Evolutionary conservation across 768 basidiomycete genomes (phyloP).

Genomic region (Termitomyces sp.): DNA sequence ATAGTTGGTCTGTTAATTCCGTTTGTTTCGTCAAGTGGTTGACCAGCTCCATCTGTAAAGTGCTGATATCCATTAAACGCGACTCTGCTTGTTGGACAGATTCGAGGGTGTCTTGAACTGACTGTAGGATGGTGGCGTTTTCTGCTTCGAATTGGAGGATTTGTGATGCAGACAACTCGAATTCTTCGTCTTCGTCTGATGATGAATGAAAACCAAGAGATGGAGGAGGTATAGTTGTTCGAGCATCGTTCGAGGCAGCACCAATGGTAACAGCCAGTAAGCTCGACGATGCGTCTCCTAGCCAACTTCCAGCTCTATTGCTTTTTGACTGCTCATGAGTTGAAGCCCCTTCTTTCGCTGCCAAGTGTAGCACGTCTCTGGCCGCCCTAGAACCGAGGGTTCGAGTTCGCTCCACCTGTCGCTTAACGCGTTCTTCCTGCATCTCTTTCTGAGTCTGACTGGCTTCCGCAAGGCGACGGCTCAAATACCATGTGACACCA

Average conservation of each 20-base stretch:
- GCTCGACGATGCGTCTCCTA: constrained; percentile 53
- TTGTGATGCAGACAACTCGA: constrained; percentile 80
- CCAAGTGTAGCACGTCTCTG: constrained; percentile 50
- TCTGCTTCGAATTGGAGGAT: constrained; percentile 92
- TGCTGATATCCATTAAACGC: constrained; percentile 86
- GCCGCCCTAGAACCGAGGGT: constrained; percentile 80
- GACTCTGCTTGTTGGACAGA: constrained; percentile 91
- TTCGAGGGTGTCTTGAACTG: constrained; percentile 80
- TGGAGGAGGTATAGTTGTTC: constrained; percentile 18
- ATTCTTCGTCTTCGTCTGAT: constrained; percentile 66
- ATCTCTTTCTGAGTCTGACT: constrained; percentile 79
- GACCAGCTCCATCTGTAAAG: constrained; percentile 89
- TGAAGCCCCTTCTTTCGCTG: constrained; percentile 22
- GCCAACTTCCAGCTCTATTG: constrained; percentile 44
- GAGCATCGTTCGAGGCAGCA: constrained; percentile 30
- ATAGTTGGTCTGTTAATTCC: constrained; percentile 88
- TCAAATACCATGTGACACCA: constrained; percentile 90
- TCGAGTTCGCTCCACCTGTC: constrained; percentile 78
- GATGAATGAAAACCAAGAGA: constrained; percentile 20
- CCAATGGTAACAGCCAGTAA: constrained; percentile 61
- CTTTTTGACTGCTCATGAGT: constrained; percentile 14
- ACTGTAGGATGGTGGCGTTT: constrained; percentile 80
- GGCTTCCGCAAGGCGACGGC: constrained; percentile 70
- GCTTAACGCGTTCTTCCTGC: constrained; percentile 90
- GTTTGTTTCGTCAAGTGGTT: constrained; percentile 84